Percentiles rank a stretch among this genome's conserved stretches.
Evolutionary conservation across 1,284 basidiomycete genomes (phyloP).

Genomic region (Boletus calvinii): DNA sequence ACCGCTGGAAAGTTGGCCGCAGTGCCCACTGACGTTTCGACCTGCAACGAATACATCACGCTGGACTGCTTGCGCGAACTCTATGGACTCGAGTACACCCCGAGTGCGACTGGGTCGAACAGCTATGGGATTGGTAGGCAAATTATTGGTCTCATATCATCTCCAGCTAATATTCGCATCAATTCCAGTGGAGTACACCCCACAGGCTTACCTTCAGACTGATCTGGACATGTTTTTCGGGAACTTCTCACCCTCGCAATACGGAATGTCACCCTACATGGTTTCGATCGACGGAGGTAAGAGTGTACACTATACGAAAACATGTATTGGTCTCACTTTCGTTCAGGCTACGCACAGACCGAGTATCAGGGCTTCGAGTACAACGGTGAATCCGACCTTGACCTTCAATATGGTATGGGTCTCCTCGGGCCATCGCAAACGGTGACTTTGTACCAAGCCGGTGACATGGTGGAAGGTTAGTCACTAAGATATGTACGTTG

Average conservation of each 20-base stretch:
- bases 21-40: conserved; percentile 18
- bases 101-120: conserved; percentile 31
- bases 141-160: background rate
- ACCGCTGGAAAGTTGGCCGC: conserved; percentile 17
- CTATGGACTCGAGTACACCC: conserved; percentile 35
- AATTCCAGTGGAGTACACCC: conserved; percentile 26
- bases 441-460: conserved; percentile 46
- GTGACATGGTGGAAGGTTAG: conserved; percentile 42
- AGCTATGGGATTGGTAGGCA: conserved; percentile 35
- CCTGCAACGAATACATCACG: conserved; percentile 38
- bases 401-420: conserved; percentile 49
- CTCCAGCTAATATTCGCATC: conserved; percentile 1
- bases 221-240: conserved; percentile 48
- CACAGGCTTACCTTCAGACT: conserved; percentile 38
- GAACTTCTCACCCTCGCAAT: conserved; percentile 26
- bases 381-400: conserved; percentile 52
- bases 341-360: conserved; percentile 37
- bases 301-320: background rate
- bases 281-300: conserved; percentile 33
- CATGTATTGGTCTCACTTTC: conserved; percentile 1
- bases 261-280: conserved; percentile 20
- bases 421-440: conserved; percentile 39
- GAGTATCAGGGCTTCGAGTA: conserved; percentile 35
- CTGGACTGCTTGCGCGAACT: conserved; percentile 38
- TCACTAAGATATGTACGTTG: background rate